Evolutionary conservation across 2,329 filamentous ascomycete species (phyloP), one percentile per base, ranked within the genome.

Genomic region (Sporothrix pseudoabietina): DNA sequence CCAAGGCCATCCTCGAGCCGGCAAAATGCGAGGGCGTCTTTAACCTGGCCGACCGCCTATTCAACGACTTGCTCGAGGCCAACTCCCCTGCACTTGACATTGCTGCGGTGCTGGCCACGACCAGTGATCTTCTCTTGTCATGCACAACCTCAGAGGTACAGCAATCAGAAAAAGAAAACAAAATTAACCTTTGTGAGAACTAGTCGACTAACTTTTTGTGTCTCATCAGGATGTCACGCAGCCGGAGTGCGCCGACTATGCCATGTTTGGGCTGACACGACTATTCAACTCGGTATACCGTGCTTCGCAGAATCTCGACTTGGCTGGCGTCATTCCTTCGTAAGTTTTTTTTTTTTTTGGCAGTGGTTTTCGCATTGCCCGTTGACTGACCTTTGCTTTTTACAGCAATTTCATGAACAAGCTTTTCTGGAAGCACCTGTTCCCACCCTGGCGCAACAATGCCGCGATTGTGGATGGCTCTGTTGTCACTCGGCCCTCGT

Each of bases 391-490:
- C 16, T 35, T 35, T 35, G 4, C 22, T 19, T 54, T 9, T 41
- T 22, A 30, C 4, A 77, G 76, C 4, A 74, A 76, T 26, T 79
- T 83, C 65, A 83, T 85, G 10, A 82, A 84, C 70, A 81, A 82
- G 3, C 79, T 94, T 0, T 88, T 94, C 76, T 87, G 85, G 78
- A 87, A 83, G 72, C 90, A 91, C 77, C 82, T 94, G 0, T 93
- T 93, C 76, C 91, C 92, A 0, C 83, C 85, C 0, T 80, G 80
- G 76, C 79, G 75, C 35, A 76, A 76, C 16, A 74, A 41, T 75
- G 78, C 71, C 74, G 79, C 74, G 59, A 59, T 59, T 32, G 61
- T 26, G 3, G n/a, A 71, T 2, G 59, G 49, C 1, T 16, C 49
- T 6, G 63, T 41, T 14, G 32, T 30, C 35, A 69, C 41, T 76